Evolutionary conservation across 2,329 filamentous ascomycete species (phyloP).

Genomic region (Myriosclerotinia curreyana): DNA sequence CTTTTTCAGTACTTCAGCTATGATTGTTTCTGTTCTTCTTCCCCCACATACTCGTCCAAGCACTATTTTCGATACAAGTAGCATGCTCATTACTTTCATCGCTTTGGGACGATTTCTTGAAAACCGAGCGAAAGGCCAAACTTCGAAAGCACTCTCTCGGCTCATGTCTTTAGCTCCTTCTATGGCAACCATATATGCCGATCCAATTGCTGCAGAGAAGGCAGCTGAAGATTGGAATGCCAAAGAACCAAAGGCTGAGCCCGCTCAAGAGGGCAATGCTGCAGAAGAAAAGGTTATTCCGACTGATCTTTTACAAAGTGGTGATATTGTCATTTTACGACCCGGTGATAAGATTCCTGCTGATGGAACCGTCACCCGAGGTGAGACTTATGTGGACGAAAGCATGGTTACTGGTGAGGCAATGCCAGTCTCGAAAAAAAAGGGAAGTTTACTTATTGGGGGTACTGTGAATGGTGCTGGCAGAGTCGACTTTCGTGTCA

Average conservation of each 20-base stretch:
- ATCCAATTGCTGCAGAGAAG: slow-evolving; percentile 91
- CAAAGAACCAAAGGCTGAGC: slow-evolving; percentile 46
- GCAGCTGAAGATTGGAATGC: slow-evolving; percentile 74
- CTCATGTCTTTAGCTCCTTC: slow-evolving; percentile 96
- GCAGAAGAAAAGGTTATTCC: slow-evolving; percentile 84
- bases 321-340: slow-evolving; percentile 87
- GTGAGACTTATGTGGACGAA: slow-evolving; percentile 92
- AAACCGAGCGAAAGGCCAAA: slow-evolving; percentile 93
- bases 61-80: slow-evolving; percentile 96
- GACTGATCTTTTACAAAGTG: slow-evolving; percentile 90
- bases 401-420: slow-evolving; percentile 99
- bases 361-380: slow-evolving; percentile 80
- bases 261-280: slow-evolving; percentile 52
- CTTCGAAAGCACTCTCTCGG: slow-evolving; percentile 85
- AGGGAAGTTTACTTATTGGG: slow-evolving; percentile 76
- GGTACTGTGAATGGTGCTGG: slow-evolving; percentile 95
- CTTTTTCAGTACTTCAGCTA: slow-evolving; percentile 87
- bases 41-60: slow-evolving; percentile 75
- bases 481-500: slow-evolving; percentile 87
- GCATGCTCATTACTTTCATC: slow-evolving; percentile 97
- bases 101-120: slow-evolving; percentile 87
- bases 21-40: slow-evolving; percentile 76
- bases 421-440: slow-evolving; percentile 87
- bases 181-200: slow-evolving; percentile 94
- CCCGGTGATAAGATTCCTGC: slow-evolving; percentile 97